A percentile compares a stretch with the other conserved stretches of the same genome.
Conservation (phyloP, 1,284 basidiomycete genomes). For the Ganoderma lucidum region DNA sequence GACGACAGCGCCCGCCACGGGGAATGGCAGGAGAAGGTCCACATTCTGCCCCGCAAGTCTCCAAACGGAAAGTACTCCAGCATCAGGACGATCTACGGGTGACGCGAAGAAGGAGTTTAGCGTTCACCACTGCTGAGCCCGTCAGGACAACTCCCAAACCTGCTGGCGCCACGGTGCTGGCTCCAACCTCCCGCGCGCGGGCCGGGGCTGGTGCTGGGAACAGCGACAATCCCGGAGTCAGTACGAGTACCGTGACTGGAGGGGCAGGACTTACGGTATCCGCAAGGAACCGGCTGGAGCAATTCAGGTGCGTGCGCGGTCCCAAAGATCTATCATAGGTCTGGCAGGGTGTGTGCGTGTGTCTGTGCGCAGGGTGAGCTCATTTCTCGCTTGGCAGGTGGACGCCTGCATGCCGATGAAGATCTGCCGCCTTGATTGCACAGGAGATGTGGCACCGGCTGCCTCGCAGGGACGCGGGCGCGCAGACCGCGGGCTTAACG, state of each 20-base stretch:
- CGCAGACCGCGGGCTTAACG: neutral
- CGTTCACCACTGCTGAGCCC: conserved; percentile 31
- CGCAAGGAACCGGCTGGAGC: conserved; percentile 37
- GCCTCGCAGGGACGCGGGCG: conserved; percentile 9
- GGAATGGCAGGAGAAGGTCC: conserved; percentile 22
- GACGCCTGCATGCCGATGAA: conserved; percentile 35
- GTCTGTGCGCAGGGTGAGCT: conserved; percentile 26
- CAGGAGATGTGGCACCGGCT: conserved; percentile 2
- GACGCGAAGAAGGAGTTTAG: conserved; percentile 35
- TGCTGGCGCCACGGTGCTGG: conserved; percentile 16
- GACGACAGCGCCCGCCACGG: conserved; percentile 40
- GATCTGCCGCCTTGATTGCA: conserved; percentile 14
- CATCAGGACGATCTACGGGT: conserved; percentile 36
- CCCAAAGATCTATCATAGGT: conserved; percentile 21
- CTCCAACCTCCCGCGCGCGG: conserved; percentile 32
- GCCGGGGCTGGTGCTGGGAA: conserved; percentile 26
- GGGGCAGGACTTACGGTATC: conserved; percentile 23
- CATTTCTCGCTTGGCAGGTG: conserved; percentile 32
- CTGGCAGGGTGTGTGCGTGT: conserved; percentile 4
- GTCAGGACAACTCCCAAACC: conserved; percentile 31
- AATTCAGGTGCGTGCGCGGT: conserved; percentile 41
- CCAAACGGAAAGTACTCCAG: conserved; percentile 30
- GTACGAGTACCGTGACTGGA: conserved; percentile 10
- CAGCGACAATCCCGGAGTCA: conserved; percentile 20
- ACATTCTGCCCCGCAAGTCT: conserved; percentile 32